Percentiles rank a stretch among this genome's conserved stretches.
phyloP scores from a whole-genome alignment of 306 rosid genomes.

The Gynostemma pentaphyllum region DNA sequence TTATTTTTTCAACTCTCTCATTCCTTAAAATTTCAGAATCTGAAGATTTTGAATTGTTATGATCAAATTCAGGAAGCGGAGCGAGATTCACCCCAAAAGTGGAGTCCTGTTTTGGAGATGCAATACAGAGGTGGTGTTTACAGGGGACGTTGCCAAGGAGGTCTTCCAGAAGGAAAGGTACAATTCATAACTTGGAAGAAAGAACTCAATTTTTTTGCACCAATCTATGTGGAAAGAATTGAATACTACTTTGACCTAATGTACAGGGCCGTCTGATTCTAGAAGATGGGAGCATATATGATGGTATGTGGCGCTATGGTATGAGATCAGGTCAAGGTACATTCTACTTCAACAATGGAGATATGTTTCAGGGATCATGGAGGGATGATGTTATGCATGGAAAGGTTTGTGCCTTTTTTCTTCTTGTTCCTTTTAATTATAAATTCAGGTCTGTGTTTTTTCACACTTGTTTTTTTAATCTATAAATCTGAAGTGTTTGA shows the following conservation, averaged over 20 bases:
- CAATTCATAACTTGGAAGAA: background rate
- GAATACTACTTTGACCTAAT: conserved; percentile 11
- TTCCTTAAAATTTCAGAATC: conserved; percentile 4
- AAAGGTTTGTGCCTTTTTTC: conserved; percentile 44
- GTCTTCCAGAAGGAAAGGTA: conserved; percentile 98
- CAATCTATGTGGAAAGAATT: background rate
- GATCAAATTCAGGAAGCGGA: conserved; percentile 62
- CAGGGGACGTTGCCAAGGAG: conserved; percentile 93
- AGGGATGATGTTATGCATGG: conserved; percentile 96
- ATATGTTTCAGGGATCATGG: conserved; percentile 96
- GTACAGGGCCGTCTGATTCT: conserved; percentile 72
- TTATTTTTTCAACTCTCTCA: background rate
- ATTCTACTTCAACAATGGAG: conserved; percentile 81
- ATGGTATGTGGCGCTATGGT: conserved; percentile 84
- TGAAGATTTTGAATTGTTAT: conserved; percentile 13
- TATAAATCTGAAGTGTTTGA: too few species aligned
- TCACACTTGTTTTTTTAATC: too few species aligned
- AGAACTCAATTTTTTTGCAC: background rate
- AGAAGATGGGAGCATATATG: conserved; percentile 82
- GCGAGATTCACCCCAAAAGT: conserved; percentile 72
- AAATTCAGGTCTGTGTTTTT: too few species aligned
- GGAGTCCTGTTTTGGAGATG: conserved; percentile 86
- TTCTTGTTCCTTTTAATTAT: background rate
- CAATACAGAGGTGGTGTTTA: conserved; percentile 78
- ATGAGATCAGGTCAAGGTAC: conserved; percentile 86